Percentiles rank a stretch among this genome's conserved stretches.
These are phyloP conservation scores for Cardiospermum halicacabum DNA, from an alignment of 345 rosid species.

Conservation along the genomic window DNA sequence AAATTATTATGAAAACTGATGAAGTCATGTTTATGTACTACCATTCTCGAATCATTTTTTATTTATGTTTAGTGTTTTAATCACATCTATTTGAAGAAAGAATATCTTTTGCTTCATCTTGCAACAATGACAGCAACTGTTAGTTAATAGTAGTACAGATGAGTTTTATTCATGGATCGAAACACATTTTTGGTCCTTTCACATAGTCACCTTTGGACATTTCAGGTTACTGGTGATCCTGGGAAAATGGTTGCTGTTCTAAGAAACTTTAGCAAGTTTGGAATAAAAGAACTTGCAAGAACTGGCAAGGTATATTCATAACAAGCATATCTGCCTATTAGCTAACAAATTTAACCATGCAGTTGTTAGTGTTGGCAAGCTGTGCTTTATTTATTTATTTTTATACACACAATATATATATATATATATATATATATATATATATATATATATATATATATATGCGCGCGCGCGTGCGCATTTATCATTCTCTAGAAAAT, in stretches of 20 bases:
- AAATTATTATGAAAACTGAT: background rate
- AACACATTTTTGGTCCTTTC: background rate
- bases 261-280: slow-evolving; percentile 83
- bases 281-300: slow-evolving; percentile 85
- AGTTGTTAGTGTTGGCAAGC: background rate
- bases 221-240: slow-evolving; percentile 94
- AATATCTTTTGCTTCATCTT: background rate
- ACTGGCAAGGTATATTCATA: slow-evolving; percentile 56
- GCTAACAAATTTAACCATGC: background rate
- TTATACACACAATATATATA: too few relatives aligned
- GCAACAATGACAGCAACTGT: background rate
- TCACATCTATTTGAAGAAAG: background rate
- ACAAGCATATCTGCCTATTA: background rate
- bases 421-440: too few relatives aligned
- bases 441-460: too few relatives aligned
- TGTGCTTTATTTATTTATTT: too few relatives aligned
- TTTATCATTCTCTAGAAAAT: too few relatives aligned
- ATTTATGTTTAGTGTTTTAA: background rate
- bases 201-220: slow-evolving; percentile 1
- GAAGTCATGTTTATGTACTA: background rate
- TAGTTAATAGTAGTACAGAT: background rate
- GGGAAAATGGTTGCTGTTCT: slow-evolving; percentile 92
- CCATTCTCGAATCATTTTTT: background rate
- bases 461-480: too few relatives aligned
- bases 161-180: background rate